Evolutionary conservation across 306 rosid species (phyloP), one percentile per base, ranked within the genome.

Genomic region (Cicer cuneatum): DNA sequence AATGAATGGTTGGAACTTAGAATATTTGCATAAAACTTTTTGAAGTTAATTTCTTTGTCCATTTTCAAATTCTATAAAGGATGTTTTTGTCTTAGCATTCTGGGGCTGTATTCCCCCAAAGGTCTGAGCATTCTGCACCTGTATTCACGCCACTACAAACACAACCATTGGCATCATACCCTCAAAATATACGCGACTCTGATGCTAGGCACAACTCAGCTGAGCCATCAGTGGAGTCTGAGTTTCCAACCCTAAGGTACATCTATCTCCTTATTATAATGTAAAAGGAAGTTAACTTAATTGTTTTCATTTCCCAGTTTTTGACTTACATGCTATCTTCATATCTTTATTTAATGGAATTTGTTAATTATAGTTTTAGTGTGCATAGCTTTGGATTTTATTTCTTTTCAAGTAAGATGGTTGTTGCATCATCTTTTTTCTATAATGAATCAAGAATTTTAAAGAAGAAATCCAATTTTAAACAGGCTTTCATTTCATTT

Each of bases 131-230:
- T 19, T 78, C 97, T 80, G 93, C 90, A 12, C 97, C 98, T 58
- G 88, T 95, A 54, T 90, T 95, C 76, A 95, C 98, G 2, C 99
- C 99, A 0, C 86, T 85, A 62, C 99, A 95, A 86, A 86, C 98
- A 39, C 97, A 89, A 24, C 97, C 99, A 41, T 87, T 92, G 73
- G 19, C 97, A 77, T 86, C 98, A 41, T 84, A 84, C 71, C 96
- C 99, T 68, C 96, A 80, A 67, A 90, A 89, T 84, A 37, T 92
- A 60, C 90, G 85, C 29, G 81, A 86, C 61, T 16, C 84, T 72
- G 89, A 78, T 72, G 41, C 47, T 68, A 88, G 1, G 68, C 87
- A 54, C 72, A 91, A 84, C 35, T 71, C 71, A 74, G 89, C 98
- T 56, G 97, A 89, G 85, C 66, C 97, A 68, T 89, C 99, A 15